phyloP scores from a whole-genome alignment of 73 alveolate genomes.

The Paramecium primaurelia region DNA sequence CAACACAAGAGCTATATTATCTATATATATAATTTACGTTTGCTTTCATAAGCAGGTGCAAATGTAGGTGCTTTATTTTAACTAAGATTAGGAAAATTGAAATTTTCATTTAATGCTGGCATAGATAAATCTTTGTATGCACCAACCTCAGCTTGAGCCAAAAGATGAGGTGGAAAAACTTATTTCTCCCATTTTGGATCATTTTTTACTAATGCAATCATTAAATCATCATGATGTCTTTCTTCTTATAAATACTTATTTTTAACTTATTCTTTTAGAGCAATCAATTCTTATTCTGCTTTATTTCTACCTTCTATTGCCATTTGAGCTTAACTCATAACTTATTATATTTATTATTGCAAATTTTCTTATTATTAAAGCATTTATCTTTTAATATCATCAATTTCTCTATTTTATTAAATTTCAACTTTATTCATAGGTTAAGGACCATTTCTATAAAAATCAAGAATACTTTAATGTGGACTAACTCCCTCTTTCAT shows the following conservation, averaged over 20 bases:
- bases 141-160: constrained; percentile 21
- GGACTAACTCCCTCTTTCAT: not conserved
- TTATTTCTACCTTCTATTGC: constrained; percentile 41
- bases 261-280: constrained; percentile 4
- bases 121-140: not conserved
- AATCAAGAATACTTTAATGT: not conserved
- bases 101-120: constrained; percentile 24
- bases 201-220: constrained; percentile 34
- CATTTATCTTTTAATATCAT: constrained; percentile 17
- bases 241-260: constrained; percentile 30
- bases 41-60: constrained; percentile 36
- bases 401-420: not conserved
- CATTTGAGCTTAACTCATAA: not conserved
- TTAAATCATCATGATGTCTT: constrained; percentile 43
- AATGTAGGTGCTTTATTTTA: not conserved
- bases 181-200: constrained; percentile 50
- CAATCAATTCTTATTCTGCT: constrained; percentile 27
- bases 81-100: not conserved
- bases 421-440: not conserved
- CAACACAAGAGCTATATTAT: not conserved
- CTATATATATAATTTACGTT: not conserved
- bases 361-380: not conserved
- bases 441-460: not conserved
- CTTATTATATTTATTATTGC: not conserved
- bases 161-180: constrained; percentile 38